Percentiles rank a stretch among this genome's conserved stretches.
These are phyloP conservation scores for Castanea crenata DNA, from an alignment of 306 rosid species.

Conservation along the genomic window DNA sequence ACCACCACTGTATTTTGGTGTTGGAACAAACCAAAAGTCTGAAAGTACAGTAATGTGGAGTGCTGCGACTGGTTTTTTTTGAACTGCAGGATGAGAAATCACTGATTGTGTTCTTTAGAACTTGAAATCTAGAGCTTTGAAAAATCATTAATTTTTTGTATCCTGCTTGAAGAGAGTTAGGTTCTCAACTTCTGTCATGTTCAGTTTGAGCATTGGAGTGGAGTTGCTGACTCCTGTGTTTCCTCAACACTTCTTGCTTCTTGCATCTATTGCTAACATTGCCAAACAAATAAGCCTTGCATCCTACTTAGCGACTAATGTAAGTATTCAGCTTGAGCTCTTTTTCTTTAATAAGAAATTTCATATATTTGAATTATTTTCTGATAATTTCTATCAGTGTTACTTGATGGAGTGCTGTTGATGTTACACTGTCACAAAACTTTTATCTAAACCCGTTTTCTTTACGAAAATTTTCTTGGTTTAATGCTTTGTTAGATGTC, in stretches of 20 bases:
- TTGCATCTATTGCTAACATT: conserved; percentile 85
- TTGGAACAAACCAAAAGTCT: conserved; percentile 17
- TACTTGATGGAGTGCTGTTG: not conserved
- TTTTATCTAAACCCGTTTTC: not conserved
- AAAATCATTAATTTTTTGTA: not conserved
- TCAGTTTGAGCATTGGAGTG: conserved; percentile 78
- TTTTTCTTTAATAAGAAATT: not conserved
- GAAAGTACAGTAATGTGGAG: conserved; percentile 18
- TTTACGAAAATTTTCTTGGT: not conserved
- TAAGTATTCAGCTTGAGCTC: conserved; percentile 33
- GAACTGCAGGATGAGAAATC: conserved; percentile 28
- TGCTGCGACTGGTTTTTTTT: conserved; percentile 20
- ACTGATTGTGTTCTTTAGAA: not conserved
- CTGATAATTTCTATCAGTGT: not conserved
- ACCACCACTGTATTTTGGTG: conserved; percentile 24
- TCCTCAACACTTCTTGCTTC: conserved; percentile 74
- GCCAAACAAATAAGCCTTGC: conserved; percentile 93
- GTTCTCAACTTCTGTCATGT: conserved; percentile 70
- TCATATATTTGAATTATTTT: not conserved
- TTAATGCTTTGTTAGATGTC: not conserved
- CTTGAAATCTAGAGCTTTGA: conserved; percentile 9
- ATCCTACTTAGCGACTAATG: conserved; percentile 81
- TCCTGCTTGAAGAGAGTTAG: conserved; percentile 76
- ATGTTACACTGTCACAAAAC: not conserved
- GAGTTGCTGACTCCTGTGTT: conserved; percentile 82